Conservation (phyloP, 345 rosid genomes). For the Sisymbrium altissimum region DNA sequence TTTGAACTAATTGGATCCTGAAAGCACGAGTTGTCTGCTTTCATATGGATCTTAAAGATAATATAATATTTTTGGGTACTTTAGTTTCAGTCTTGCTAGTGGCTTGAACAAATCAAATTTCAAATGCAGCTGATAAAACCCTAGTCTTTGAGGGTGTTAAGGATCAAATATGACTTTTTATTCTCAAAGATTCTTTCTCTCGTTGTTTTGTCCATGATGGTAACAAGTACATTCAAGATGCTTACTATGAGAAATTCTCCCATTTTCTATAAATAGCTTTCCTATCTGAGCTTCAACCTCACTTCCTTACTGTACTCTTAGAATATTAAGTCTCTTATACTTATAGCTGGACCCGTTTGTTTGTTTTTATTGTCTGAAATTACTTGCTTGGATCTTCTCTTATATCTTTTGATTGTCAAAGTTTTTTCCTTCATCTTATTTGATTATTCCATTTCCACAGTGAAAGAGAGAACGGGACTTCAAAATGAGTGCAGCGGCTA, state of each 20-base stretch:
- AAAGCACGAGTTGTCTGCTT: neutral
- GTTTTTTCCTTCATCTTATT: constrained; percentile 11
- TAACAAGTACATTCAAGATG: neutral
- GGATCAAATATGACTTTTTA: neutral
- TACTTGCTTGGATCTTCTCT: neutral
- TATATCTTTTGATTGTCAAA: neutral
- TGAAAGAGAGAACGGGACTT: constrained; percentile 24
- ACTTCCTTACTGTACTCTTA: neutral
- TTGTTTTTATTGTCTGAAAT: neutral
- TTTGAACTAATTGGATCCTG: neutral
- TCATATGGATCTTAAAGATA: neutral
- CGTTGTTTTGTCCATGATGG: neutral
- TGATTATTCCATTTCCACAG: constrained; percentile 22
- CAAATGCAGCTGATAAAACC: neutral
- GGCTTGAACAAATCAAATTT: neutral
- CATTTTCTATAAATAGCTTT: neutral
- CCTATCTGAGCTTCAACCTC: neutral
- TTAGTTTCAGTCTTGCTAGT: neutral
- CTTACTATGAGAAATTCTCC: neutral
- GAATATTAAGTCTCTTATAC: neutral
- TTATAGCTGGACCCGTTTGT: neutral
- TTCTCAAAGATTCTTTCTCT: neutral
- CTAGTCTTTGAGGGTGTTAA: neutral
- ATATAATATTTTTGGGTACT: neutral
- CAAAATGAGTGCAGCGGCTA: constrained; percentile 60